Percentiles rank a stretch among this genome's conserved stretches.
These are phyloP conservation scores for Leishmania turanica DNA, from an alignment of 208 protist species.

Conservation along the genomic window DNA sequence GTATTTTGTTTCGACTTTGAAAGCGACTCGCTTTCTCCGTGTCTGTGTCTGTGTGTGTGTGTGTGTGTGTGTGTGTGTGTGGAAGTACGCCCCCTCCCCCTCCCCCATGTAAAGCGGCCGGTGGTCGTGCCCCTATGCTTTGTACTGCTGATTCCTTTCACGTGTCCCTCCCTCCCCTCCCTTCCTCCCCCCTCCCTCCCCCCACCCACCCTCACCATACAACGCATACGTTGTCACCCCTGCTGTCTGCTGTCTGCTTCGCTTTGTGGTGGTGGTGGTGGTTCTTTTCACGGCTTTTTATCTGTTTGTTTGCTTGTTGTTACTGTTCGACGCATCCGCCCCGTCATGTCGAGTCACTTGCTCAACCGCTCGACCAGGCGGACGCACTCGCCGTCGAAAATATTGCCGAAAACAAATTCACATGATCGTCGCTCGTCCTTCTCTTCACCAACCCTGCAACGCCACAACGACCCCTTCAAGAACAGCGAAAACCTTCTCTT, in stretches of 20 bases:
- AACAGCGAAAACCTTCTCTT: constrained; percentile 15
- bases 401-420: neutral
- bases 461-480: constrained; percentile 7
- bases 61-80: too few relatives aligned
- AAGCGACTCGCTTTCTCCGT: too few relatives aligned
- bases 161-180: too few relatives aligned
- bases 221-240: neutral
- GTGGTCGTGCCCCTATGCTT: neutral
- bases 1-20: too few relatives aligned
- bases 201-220: neutral
- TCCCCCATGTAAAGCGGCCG: too few relatives aligned
- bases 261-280: too few relatives aligned
- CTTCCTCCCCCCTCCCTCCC: neutral
- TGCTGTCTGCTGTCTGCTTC: neutral
- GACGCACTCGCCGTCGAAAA: constrained; percentile 2
- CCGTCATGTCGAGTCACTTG: neutral
- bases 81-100: too few relatives aligned
- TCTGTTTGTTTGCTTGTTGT: neutral
- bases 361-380: neutral
- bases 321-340: neutral
- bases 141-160: neutral
- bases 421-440: constrained; percentile 3
- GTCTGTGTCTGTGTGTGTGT: too few relatives aligned
- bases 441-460: constrained; percentile 1
- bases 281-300: neutral